Percentiles rank a stretch among this genome's conserved stretches.
Evolutionary conservation across 2,329 filamentous ascomycete genomes (phyloP).

Genomic region (Ophiostoma pallidulum): DNA sequence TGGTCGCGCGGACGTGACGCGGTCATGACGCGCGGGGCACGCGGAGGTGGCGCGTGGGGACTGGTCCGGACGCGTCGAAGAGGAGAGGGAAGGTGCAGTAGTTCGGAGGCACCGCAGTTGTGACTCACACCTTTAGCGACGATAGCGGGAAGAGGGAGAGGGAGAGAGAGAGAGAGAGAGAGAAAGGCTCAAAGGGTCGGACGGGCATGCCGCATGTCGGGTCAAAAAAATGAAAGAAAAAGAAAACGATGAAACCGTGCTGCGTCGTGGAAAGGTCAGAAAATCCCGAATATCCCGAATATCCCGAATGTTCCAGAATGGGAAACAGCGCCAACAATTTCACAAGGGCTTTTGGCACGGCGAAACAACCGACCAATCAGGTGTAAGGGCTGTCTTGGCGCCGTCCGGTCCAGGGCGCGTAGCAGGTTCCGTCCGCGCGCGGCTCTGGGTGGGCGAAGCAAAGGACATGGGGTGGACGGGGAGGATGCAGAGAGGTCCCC

Average conservation of each 20-base stretch:
- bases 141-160: not conserved
- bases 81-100: constrained; percentile 6
- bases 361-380: not conserved
- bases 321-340: too few relatives aligned
- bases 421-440: not conserved
- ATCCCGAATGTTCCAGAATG: too few relatives aligned
- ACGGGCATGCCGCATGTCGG: too few relatives aligned
- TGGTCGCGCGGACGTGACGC: constrained; percentile 7
- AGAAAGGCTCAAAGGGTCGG: too few relatives aligned
- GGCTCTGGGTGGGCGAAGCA: too few relatives aligned
- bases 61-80: constrained; percentile 4
- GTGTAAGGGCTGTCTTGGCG: not conserved
- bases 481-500: too few relatives aligned
- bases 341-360: too few relatives aligned
- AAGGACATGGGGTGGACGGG: too few relatives aligned
- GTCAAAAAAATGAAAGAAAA: not conserved
- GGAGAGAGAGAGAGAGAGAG: not conserved
- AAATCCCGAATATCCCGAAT: too few relatives aligned
- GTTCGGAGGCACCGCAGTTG: too few relatives aligned
- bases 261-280: too few relatives aligned
- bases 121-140: too few relatives aligned
- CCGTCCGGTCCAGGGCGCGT: not conserved
- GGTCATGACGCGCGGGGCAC: constrained; percentile 5
- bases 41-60: constrained; percentile 6
- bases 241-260: not conserved